Base-by-base conservation (phyloP, 306 rosid genomes). In the Bauhinia variegata region DNA sequence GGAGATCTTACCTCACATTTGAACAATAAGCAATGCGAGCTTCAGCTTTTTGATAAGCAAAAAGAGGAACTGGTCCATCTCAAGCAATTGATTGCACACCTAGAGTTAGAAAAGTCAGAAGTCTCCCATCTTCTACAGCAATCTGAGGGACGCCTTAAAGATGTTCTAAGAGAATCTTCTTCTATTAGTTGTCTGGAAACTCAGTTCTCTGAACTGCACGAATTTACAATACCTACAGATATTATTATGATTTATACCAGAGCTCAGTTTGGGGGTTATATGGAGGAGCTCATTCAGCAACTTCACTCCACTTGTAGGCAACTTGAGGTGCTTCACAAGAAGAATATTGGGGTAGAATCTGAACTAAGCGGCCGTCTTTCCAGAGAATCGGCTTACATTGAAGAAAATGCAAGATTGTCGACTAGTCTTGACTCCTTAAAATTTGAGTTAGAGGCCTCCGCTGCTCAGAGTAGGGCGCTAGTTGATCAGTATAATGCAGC, bases 91-190 rank as follows among this genome's bases (percentile, higher is more conserved):
- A 65, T 88, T 30, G 65, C 76, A 12, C 82, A 83, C 65, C 74
- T 88, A 9, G 95, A 93, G 67, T 72, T 66, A 13, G 96, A 90
- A 71, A 93, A 88, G 68, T 82, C 92, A 77, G 83, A 84, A 78
- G 69, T 90, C 14, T 60, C 56, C 63, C 54, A 72, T 62, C 79
- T 74, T 75, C 75, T 86, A 43, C 72, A 72, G 65, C 82, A 66
- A 55, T 81, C 93, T 39, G 87, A 88, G 70, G 76, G 75, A 78
- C 67, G 31, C 66, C 80, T 88, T 56, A 67, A 57, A 77, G 80
- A 64, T 48, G 77, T 83, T 74, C 63, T 14, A 58, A 76, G 72
- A 59, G 83, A 86, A 63, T 73, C 83, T 79, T 88, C 85, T 55
- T 78, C 84, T 69, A n/a, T 61, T 65, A 60, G 46, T 54, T 60